Percentiles rank a stretch among this genome's conserved stretches.
Evolutionary conservation across 306 rosid species (phyloP).

Genomic region (Hippophae tibetana): DNA sequence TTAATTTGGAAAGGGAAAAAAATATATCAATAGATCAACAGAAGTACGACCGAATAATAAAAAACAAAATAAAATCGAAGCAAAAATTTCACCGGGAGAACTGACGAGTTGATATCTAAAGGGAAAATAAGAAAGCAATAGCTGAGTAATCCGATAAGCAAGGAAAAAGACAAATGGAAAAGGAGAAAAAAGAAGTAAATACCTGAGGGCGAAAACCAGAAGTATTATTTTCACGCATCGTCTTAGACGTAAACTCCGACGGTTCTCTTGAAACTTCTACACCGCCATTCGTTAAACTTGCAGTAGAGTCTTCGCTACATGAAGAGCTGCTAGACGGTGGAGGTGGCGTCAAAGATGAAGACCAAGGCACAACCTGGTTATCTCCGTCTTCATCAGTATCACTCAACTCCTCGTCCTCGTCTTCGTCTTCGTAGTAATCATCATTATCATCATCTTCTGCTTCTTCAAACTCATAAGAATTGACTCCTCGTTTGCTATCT

Average conservation of each 20-base stretch:
- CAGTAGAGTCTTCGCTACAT: constrained; percentile 41
- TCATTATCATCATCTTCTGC: no score
- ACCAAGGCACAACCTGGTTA: constrained; percentile 55
- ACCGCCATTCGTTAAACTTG: constrained; percentile 15
- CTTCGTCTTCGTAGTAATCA: constrained; percentile 4
- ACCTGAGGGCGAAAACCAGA: constrained; percentile 37
- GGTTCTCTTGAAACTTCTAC: constrained; percentile 16
- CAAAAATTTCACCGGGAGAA: not conserved
- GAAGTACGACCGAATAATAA: not conserved
- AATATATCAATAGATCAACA: no score
- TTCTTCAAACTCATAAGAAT: constrained; percentile 29
- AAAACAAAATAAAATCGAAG: not conserved
- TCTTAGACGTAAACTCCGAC: constrained; percentile 26
- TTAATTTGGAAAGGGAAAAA: no score
- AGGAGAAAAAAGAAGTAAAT: not conserved
- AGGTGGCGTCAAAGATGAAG: constrained; percentile 24
- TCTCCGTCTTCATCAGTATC: constrained; percentile 27
- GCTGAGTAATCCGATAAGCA: not conserved
- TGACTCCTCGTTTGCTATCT: constrained; percentile 32
- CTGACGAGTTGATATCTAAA: not conserved
- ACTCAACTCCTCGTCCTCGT: not conserved
- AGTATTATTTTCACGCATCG: constrained; percentile 24
- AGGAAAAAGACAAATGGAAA: no score
- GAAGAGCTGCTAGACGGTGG: constrained; percentile 52
- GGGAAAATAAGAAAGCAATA: not conserved